Evolutionary conservation across 495 filamentous ascomycete genomes (phyloP).

Genomic region (Wilcoxina mikolae): DNA sequence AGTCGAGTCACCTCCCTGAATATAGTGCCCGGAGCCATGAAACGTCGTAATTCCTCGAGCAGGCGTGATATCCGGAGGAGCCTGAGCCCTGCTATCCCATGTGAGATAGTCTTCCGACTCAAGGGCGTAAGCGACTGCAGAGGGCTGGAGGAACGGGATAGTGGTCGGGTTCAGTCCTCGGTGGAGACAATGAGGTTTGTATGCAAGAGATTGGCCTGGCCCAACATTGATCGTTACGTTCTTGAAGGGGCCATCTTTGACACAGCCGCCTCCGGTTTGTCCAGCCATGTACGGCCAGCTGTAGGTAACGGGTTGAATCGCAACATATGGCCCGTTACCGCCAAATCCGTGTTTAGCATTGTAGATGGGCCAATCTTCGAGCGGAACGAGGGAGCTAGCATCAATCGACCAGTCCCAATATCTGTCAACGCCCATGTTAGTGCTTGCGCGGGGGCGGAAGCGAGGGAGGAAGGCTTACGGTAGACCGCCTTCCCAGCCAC

Average conservation of each 20-base stretch:
- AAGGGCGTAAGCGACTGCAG: neutral
- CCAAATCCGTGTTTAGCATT: slow-evolving; percentile 47
- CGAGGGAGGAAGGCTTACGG: too few species aligned
- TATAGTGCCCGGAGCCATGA: slow-evolving; percentile 3
- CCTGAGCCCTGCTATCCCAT: neutral
- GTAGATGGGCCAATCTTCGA: slow-evolving; percentile 47
- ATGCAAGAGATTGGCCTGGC: slow-evolving; percentile 26
- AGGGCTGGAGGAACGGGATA: neutral
- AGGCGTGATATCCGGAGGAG: neutral
- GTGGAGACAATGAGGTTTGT: slow-evolving; percentile 41
- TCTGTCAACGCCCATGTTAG: slow-evolving; percentile 44
- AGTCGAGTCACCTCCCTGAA: slow-evolving; percentile 1
- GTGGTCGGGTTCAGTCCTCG: slow-evolving; percentile 43
- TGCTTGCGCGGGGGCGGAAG: too few species aligned
- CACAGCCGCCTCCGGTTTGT: slow-evolving; percentile 16
- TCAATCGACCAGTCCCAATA: slow-evolving; percentile 47
- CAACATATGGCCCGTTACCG: slow-evolving; percentile 41
- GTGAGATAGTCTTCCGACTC: neutral
- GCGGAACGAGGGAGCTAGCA: slow-evolving; percentile 30
- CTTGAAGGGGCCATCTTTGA: slow-evolving; percentile 18
- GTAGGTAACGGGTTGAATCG: neutral
- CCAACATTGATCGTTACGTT: slow-evolving; percentile 9
- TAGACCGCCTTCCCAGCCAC: too few species aligned
- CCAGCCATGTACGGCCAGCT: slow-evolving; percentile 5
- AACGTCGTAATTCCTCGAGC: neutral